Evolutionary conservation across 805 yeast species (phyloP).

Genomic region (Candida adriatica): DNA sequence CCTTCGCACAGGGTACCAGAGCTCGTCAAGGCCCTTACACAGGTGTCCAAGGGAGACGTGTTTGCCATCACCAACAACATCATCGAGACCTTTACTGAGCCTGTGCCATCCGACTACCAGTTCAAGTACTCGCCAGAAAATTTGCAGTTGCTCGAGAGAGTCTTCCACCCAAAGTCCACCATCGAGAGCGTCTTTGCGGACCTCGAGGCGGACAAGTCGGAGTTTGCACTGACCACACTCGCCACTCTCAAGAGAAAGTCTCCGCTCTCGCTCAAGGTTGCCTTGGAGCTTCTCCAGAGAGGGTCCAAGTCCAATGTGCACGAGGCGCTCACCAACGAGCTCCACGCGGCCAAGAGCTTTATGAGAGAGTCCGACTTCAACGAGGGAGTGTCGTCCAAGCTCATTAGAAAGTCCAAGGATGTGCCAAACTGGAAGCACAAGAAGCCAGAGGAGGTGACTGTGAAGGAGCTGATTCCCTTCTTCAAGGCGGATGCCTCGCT

Average conservation of each 20-base stretch:
- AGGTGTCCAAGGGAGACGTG: slow-evolving; percentile 19
- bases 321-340: slow-evolving; percentile 65
- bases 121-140: slow-evolving; percentile 52
- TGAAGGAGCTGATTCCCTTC: slow-evolving; percentile 26
- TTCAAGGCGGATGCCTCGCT: slow-evolving; percentile 25
- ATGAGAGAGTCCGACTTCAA: slow-evolving; percentile 59
- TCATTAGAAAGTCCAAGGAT: slow-evolving; percentile 53
- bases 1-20: slow-evolving; percentile 56
- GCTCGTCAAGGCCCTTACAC: slow-evolving; percentile 58
- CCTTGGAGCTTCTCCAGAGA: slow-evolving; percentile 58
- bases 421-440: slow-evolving; percentile 45
- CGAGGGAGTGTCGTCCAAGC: slow-evolving; percentile 57
- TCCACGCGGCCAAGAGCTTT: slow-evolving; percentile 71
- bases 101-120: slow-evolving; percentile 54
- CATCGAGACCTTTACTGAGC: slow-evolving; percentile 72
- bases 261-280: slow-evolving; percentile 70
- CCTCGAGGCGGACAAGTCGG: slow-evolving; percentile 45
- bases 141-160: slow-evolving; percentile 56
- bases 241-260: slow-evolving; percentile 59
- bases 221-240: slow-evolving; percentile 57
- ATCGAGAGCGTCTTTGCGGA: slow-evolving; percentile 43
- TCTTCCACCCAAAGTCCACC: slow-evolving; percentile 45
- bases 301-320: slow-evolving; percentile 53
- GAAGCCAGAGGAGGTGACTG: slow-evolving; percentile 30
- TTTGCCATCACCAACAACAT: slow-evolving; percentile 53